A percentile compares a stretch with the other conserved stretches of the same genome.
These are phyloP conservation scores for Chlamydomonas schloesseri DNA, from an alignment of 139 green algal genomes.

Conservation along the genomic window DNA sequence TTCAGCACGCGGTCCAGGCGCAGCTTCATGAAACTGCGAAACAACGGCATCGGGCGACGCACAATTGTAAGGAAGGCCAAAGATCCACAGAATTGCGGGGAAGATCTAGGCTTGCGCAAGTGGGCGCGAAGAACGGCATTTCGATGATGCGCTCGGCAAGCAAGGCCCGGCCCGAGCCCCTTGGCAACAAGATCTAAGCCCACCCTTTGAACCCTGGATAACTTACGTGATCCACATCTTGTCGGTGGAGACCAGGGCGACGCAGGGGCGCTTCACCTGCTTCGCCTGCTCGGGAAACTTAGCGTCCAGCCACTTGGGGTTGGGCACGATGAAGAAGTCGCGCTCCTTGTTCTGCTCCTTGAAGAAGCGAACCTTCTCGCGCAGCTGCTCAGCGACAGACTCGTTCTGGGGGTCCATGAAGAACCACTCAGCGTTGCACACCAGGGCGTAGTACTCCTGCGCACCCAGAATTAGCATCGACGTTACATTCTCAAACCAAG, in stretches of 20 bases:
- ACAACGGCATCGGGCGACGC: not conserved
- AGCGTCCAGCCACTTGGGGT: constrained; percentile 88
- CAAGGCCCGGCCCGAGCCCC: not conserved
- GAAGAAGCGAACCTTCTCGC: constrained; percentile 81
- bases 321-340: constrained; percentile 85
- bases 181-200: not conserved
- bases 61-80: not conserved
- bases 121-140: not conserved
- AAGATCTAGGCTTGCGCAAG: not conserved
- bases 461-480: not conserved
- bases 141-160: not conserved
- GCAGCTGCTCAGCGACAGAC: constrained; percentile 89
- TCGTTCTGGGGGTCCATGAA: constrained; percentile 94
- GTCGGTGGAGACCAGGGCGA: constrained; percentile 90
- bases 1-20: constrained; percentile 90
- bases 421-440: constrained; percentile 89
- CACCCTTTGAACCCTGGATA: too few relatives aligned
- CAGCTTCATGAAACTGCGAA: constrained; percentile 93
- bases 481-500: not conserved
- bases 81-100: not conserved
- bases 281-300: constrained; percentile 84
- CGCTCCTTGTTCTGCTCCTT: constrained; percentile 68
- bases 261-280: constrained; percentile 79
- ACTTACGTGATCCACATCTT: constrained; percentile 90
- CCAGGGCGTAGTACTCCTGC: constrained; percentile 81